Conservation (phyloP, 2,329 filamentous ascomycete species). For the Teratosphaeria pseudoeucalypti region DNA sequence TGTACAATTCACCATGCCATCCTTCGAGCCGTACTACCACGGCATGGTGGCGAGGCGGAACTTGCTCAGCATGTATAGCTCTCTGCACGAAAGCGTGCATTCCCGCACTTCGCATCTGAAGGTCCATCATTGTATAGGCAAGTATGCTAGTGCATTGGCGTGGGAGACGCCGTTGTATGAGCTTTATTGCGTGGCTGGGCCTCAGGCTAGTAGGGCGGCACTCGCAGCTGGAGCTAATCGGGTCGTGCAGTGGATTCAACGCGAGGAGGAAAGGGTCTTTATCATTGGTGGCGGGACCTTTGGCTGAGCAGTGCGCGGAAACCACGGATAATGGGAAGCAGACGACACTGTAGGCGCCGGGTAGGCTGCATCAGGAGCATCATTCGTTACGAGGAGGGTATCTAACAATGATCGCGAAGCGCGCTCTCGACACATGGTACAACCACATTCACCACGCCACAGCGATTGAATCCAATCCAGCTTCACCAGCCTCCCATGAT, state of each 20-base stretch:
- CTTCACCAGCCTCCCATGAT: constrained; percentile 6
- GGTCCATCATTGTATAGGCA: constrained; percentile 67
- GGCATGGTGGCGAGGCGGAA: constrained; percentile 29
- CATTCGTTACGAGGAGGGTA: background rate
- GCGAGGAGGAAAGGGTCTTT: constrained; percentile 87
- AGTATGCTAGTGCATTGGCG: constrained; percentile 69
- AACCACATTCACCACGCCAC: background rate
- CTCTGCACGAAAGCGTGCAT: constrained; percentile 76
- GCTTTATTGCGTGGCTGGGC: constrained; percentile 86
- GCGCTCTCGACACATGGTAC: background rate
- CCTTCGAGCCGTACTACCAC: constrained; percentile 59
- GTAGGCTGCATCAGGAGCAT: background rate
- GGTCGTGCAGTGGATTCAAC: constrained; percentile 81
- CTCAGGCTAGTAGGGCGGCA: constrained; percentile 49
- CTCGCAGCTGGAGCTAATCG: constrained; percentile 80
- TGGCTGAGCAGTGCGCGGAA: background rate
- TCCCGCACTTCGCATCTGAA: constrained; percentile 74
- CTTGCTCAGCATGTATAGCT: constrained; percentile 75
- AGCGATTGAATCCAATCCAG: background rate
- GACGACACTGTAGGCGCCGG: background rate
- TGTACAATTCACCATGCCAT: constrained; percentile 91
- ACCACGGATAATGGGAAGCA: background rate
- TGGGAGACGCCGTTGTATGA: constrained; percentile 91
- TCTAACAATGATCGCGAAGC: background rate
- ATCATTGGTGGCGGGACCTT: constrained; percentile 93